Percentiles rank a stretch among this genome's conserved stretches.
phyloP scores from a whole-genome alignment of 441 rosid species.

The Aquilaria agallochum region DNA sequence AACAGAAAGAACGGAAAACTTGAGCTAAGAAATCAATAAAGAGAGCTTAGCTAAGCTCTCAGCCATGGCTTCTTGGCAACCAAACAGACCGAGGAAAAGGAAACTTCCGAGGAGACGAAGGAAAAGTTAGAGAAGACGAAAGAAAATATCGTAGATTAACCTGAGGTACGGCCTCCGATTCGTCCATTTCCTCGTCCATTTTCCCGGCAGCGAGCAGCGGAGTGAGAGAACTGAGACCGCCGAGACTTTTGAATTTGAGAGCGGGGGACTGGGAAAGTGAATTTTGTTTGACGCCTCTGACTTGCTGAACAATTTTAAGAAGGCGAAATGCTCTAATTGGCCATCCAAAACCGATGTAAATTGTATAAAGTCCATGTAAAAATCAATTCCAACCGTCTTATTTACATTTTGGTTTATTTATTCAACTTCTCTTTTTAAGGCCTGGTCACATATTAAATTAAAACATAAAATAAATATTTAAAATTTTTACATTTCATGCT shows the following conservation, averaged over 20 bases:
- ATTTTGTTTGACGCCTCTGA: background rate
- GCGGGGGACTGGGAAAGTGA: no score
- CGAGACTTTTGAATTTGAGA: background rate
- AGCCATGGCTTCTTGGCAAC: slow-evolving; percentile 19
- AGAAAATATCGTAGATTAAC: slow-evolving; percentile 22
- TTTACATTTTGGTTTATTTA: background rate
- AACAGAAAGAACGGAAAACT: no score
- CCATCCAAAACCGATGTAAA: no score
- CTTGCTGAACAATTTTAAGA: background rate
- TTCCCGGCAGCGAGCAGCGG: slow-evolving; percentile 4
- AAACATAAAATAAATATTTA: no score
- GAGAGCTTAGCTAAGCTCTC: background rate
- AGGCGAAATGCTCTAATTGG: no score
- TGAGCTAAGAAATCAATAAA: background rate
- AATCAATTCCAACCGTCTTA: no score
- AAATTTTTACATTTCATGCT: no score
- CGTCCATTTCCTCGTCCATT: slow-evolving; percentile 70
- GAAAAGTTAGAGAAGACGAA: slow-evolving; percentile 4
- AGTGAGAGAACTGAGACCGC: background rate
- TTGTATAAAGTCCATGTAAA: no score
- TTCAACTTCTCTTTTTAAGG: background rate
- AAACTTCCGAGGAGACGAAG: background rate
- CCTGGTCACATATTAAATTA: no score
- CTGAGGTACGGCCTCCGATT: slow-evolving; percentile 62
- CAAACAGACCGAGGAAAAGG: slow-evolving; percentile 19